Base-by-base conservation (phyloP, 2,329 filamentous ascomycete genomes). In the Aspergillus sp. region DNA sequence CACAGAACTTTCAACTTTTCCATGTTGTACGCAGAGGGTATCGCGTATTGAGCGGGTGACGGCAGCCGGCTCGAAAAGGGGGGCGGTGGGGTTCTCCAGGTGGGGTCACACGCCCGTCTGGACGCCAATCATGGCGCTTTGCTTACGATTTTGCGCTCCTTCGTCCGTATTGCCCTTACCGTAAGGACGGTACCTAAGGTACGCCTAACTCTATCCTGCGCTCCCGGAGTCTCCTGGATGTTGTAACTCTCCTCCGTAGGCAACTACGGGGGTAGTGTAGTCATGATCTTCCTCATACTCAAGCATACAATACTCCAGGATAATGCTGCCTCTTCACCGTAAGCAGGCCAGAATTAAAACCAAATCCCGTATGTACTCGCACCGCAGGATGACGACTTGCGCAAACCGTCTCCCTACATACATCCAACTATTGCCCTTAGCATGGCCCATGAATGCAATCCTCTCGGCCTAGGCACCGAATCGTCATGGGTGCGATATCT, bases 1-100 rank as follows among this genome's bases (percentile, higher is more conserved):
- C 47, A 47, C 46, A 59, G 47, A 26, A 18, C 55, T 50, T 55
- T 39, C 45, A n/a, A 49, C 49, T 16, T 49, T 47, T 55, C 12
- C 49, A 42, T 7, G 14, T 18, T 29, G 56, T 58, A 58, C 36
- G 52, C 45, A 16, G n/a, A 22, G n/a, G 39, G 56, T 58, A 58
- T 55, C 45, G 52, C n/a, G 45, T 20, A 46, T 52, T 36, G 32
- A 16, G 32, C 57, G 57, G 54, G 29, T 54, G 51, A 62, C 54
- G 46, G 52, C 22, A 53, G 50, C 24, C 49, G 55, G 46, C 56
- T 58, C 59, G 54, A 60, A 62, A 57, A 55, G 60, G 57, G 60
- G 58, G 59, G 52, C 46, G 55, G 61, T 58, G 55, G 61, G 56
- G 52, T 36, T 57, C n/a, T 3, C 9, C 24, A 22, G 31, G 58